Evolutionary conservation across 1,284 basidiomycete genomes (phyloP).

Genomic region (Marasmius sp.): DNA sequence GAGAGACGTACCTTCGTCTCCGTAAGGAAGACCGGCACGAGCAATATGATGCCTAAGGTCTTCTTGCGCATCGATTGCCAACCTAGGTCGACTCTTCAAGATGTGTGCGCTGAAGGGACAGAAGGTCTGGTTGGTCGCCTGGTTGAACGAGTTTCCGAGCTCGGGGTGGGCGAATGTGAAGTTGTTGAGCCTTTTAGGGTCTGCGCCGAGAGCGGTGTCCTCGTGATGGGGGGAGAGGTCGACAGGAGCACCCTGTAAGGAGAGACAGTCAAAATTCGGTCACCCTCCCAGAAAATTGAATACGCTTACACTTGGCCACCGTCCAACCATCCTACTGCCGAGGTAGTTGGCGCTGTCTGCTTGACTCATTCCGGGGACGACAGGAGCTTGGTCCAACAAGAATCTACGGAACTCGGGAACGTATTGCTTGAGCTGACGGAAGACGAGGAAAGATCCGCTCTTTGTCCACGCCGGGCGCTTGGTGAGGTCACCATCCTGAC

Average conservation of each 20-base stretch:
- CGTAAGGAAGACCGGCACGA: conserved; percentile 38
- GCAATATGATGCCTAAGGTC: conserved; percentile 23
- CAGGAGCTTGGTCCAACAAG: conserved; percentile 22
- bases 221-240: conserved; percentile 32
- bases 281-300: background rate
- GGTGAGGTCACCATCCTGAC: conserved; percentile 26
- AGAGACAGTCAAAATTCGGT: background rate
- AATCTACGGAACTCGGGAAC: conserved; percentile 32
- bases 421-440: conserved; percentile 28
- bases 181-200: conserved; percentile 36
- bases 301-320: conserved; percentile 29
- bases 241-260: conserved; percentile 30
- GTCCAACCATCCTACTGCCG: conserved; percentile 30
- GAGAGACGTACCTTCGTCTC: conserved; percentile 27
- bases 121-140: conserved; percentile 22
- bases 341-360: conserved; percentile 23
- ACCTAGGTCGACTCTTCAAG: conserved; percentile 29
- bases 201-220: conserved; percentile 29
- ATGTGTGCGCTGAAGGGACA: conserved; percentile 35
- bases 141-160: background rate
- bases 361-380: conserved; percentile 15
- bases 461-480: conserved; percentile 26
- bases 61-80: background rate
- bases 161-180: conserved; percentile 30
- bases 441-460: conserved; percentile 31